Conservation (phyloP, 176 grass and related monocot species). For the Olyra latifolia region DNA sequence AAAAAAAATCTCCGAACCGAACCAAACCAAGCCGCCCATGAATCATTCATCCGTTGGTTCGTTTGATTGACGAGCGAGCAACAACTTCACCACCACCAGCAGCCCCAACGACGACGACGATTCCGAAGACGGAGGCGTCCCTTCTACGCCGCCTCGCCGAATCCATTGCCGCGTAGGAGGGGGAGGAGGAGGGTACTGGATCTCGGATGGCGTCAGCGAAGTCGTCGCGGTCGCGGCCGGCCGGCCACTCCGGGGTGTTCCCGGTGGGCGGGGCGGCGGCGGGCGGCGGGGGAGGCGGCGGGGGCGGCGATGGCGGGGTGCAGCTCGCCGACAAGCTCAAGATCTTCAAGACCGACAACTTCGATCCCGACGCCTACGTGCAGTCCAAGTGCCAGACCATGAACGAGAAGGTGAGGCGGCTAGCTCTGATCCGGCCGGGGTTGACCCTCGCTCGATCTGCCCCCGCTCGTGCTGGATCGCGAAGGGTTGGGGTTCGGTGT, state of each 20-base stretch:
- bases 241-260: constrained; percentile 65
- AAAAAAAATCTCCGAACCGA: background rate
- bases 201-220: constrained; percentile 79
- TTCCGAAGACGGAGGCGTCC: background rate
- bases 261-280: constrained; percentile 40
- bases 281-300: constrained; percentile 28
- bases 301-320: constrained; percentile 53
- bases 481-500: background rate
- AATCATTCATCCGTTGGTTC: constrained; percentile 25
- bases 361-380: constrained; percentile 94
- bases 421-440: background rate
- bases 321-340: constrained; percentile 99
- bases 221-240: constrained; percentile 77
- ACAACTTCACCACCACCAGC: background rate
- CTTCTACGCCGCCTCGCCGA: background rate
- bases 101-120: background rate
- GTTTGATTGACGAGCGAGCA: constrained; percentile 29
- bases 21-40: background rate
- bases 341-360: constrained; percentile 99
- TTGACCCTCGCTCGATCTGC: background rate
- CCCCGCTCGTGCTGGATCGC: constrained; percentile 1
- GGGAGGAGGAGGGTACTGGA: background rate
- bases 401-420: constrained; percentile 78
- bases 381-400: constrained; percentile 98
- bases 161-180: background rate